phyloP scores from a whole-genome alignment of 306 rosid genomes.

The Lathyrus sativus region DNA sequence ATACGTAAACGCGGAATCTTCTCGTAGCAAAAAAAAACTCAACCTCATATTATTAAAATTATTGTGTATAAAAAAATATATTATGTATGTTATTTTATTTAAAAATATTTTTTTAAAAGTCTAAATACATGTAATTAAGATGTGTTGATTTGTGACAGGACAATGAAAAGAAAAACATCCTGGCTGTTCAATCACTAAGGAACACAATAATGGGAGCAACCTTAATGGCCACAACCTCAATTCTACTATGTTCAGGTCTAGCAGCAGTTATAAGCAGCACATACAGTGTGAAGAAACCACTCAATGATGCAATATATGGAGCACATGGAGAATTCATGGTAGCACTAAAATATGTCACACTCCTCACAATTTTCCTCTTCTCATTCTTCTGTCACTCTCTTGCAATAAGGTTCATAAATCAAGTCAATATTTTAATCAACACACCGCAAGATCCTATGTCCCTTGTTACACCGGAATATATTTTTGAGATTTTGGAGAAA shows the following conservation, averaged over 20 bases:
- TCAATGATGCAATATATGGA: slow-evolving; percentile 75
- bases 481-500: slow-evolving; percentile 64
- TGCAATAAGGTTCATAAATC: slow-evolving; percentile 81
- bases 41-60: no score
- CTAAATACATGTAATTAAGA: no score
- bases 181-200: slow-evolving; percentile 84
- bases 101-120: no score
- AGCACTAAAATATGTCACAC: slow-evolving; percentile 74
- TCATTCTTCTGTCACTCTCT: slow-evolving; percentile 86
- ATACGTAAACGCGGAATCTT: no score
- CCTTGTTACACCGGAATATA: slow-evolving; percentile 56
- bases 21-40: no score
- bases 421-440: slow-evolving; percentile 84
- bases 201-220: slow-evolving; percentile 91
- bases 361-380: slow-evolving; percentile 75
- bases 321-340: slow-evolving; percentile 96
- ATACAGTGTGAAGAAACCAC: slow-evolving; percentile 83
- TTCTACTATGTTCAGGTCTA: slow-evolving; percentile 71
- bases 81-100: no score
- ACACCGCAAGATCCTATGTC: slow-evolving; percentile 60
- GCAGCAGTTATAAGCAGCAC: slow-evolving; percentile 95
- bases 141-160: slow-evolving; percentile 52
- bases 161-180: slow-evolving; percentile 86
- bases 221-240: slow-evolving; percentile 90
- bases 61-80: no score